Percentiles rank a stretch among this genome's conserved stretches.
These are phyloP conservation scores for Sutorius australiensis DNA, from an alignment of 768 basidiomycete genomes.

Conservation along the genomic window DNA sequence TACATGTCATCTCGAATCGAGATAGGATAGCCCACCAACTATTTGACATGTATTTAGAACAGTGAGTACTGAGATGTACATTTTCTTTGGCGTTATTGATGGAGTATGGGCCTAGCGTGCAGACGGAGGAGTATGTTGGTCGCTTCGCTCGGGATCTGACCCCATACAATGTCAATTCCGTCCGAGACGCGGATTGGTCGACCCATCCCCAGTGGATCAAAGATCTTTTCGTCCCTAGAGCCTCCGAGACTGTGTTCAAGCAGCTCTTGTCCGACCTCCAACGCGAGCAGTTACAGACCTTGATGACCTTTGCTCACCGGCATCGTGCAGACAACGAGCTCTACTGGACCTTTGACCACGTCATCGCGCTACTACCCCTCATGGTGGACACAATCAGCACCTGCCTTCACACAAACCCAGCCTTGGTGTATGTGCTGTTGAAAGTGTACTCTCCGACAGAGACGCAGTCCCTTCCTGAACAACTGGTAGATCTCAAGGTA, in stretches of 20 bases:
- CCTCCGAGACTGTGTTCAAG: conserved; percentile 16
- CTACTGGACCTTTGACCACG: conserved; percentile 46
- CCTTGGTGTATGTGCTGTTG: conserved; percentile 52
- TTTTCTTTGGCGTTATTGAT: neutral
- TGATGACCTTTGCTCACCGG: conserved; percentile 30
- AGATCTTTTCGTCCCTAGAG: conserved; percentile 30
- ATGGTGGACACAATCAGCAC: conserved; percentile 30
- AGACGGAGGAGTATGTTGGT: conserved; percentile 44
- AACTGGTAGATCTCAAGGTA: conserved; percentile 24
- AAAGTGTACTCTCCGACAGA: conserved; percentile 46
- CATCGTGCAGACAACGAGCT: conserved; percentile 54
- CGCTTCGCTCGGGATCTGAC: conserved; percentile 43
- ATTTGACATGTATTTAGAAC: conserved; percentile 66
- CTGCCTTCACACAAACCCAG: conserved; percentile 51
- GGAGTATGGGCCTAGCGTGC: conserved; percentile 33
- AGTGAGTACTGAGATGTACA: conserved; percentile 50
- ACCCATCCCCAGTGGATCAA: conserved; percentile 31
- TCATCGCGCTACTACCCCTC: conserved; percentile 28
- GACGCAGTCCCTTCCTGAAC: conserved; percentile 30
- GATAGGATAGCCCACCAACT: conserved; percentile 63
- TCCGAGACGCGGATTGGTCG: conserved; percentile 41
- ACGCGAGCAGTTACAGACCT: conserved; percentile 13
- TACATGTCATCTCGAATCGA: conserved; percentile 67
- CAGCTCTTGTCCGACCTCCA: conserved; percentile 21
- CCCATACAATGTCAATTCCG: conserved; percentile 41